phyloP scores from a whole-genome alignment of 352 stramenopile species.

The Globisporangium apiculatum region DNA sequence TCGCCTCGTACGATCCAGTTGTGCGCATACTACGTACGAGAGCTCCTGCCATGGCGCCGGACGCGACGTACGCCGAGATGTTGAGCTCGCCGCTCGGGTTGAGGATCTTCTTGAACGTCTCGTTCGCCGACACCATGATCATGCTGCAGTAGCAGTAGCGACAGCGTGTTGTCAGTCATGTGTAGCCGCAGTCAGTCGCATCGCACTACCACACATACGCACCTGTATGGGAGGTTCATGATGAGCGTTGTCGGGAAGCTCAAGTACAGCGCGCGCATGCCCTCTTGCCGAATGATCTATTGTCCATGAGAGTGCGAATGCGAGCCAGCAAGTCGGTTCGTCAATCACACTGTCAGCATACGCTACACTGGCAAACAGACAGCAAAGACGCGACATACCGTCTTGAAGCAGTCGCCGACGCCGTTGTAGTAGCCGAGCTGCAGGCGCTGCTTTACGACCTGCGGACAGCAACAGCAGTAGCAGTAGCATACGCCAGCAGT shows the following conservation, averaged over 20 bases:
- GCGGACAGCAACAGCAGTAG: not conserved
- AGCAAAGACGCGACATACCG: slow-evolving; percentile 22
- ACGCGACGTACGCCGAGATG: slow-evolving; percentile 89
- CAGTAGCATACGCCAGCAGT: not conserved
- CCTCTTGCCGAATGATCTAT: slow-evolving; percentile 73
- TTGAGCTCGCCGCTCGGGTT: slow-evolving; percentile 86
- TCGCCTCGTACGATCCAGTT: not conserved
- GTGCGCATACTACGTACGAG: slow-evolving; percentile 47
- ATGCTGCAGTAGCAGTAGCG: slow-evolving; percentile 46
- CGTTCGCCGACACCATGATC: slow-evolving; percentile 98
- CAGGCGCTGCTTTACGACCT: slow-evolving; percentile 98
- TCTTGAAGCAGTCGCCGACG: slow-evolving; percentile 86
- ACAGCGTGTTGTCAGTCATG: too few species aligned
- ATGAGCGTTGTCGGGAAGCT: slow-evolving; percentile 97
- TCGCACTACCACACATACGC: not conserved
- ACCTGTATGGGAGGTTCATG: slow-evolving; percentile 98
- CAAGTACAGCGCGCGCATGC: slow-evolving; percentile 84
- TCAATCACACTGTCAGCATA: not conserved
- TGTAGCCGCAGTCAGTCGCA: too few species aligned
- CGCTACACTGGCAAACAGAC: slow-evolving; percentile 1
- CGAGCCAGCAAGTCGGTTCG: too few species aligned
- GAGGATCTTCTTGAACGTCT: slow-evolving; percentile 93
- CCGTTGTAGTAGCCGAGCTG: slow-evolving; percentile 98
- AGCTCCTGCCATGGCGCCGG: slow-evolving; percentile 90
- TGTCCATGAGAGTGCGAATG: not conserved